Conservation (phyloP, 345 rosid species). For the Corchorus capsularis region DNA sequence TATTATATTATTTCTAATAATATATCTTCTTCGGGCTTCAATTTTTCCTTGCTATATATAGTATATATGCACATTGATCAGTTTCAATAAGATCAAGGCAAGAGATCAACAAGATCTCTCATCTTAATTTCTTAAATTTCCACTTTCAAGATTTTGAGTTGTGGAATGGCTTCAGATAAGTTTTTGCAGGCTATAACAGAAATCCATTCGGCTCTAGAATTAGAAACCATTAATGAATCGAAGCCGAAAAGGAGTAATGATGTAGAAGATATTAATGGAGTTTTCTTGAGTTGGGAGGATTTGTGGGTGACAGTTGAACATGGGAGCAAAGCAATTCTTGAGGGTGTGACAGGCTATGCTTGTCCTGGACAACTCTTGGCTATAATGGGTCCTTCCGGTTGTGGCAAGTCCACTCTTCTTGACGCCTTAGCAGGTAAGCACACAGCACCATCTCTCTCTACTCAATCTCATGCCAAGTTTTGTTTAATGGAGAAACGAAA, state of each 20-base stretch:
- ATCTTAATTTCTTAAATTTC: too few species aligned
- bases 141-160: too few species aligned
- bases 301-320: slow-evolving; percentile 39
- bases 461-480: too few species aligned
- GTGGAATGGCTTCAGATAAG: neutral
- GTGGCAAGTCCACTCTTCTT: slow-evolving; percentile 50
- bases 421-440: slow-evolving; percentile 45
- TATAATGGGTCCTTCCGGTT: slow-evolving; percentile 67
- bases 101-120: too few species aligned
- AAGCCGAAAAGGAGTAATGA: neutral
- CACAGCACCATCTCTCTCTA: neutral
- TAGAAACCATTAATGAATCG: slow-evolving; percentile 2
- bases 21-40: too few species aligned
- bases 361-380: slow-evolving; percentile 52
- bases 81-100: too few species aligned
- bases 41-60: too few species aligned
- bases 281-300: slow-evolving; percentile 46
- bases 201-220: neutral
- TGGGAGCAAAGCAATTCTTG: slow-evolving; percentile 35
- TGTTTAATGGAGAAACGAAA: too few species aligned
- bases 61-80: too few species aligned
- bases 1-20: too few species aligned
- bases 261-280: neutral
- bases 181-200: neutral
- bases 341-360: slow-evolving; percentile 48